Conservation (phyloP, 371 early-diverging fungal species). For the Haplosporangium sp. region DNA sequence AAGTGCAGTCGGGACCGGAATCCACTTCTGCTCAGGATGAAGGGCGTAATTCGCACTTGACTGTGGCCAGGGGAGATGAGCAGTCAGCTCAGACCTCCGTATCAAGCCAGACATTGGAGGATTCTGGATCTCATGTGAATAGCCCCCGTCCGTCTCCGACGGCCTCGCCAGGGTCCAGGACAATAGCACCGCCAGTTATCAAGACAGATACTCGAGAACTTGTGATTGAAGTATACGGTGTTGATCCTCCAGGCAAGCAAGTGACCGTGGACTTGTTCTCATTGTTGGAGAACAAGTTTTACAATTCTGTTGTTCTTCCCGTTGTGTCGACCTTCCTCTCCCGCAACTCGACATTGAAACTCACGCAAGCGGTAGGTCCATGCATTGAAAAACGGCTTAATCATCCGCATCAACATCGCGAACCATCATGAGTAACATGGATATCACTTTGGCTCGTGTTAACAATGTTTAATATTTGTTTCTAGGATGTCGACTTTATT, state of each 20-base stretch:
- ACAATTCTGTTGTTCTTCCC: conserved; percentile 69
- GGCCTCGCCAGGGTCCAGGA: conserved; percentile 50
- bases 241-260: conserved; percentile 71
- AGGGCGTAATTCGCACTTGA: conserved; percentile 18
- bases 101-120: conserved; percentile 21
- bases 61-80: conserved; percentile 23
- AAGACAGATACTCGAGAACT: conserved; percentile 66
- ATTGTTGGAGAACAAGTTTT: conserved; percentile 72
- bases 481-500: conserved; percentile 75
- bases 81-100: not conserved
- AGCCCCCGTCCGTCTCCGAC: conserved; percentile 54
- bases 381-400: too few relatives aligned
- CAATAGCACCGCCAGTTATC: conserved; percentile 16
- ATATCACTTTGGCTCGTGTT: not conserved
- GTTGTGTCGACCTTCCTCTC: conserved; percentile 78
- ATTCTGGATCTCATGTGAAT: conserved; percentile 37
- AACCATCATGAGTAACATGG: too few relatives aligned
- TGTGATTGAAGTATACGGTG: conserved; percentile 79
- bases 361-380: conserved; percentile 71
- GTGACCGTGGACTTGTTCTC: conserved; percentile 76
- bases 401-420: too few relatives aligned
- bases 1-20: conserved; percentile 34
- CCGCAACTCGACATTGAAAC: conserved; percentile 73
- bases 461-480: not conserved
- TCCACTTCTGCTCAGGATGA: conserved; percentile 17